Evolutionary conservation across 2,329 filamentous ascomycete genomes (phyloP).

Genomic region (Stemphylium vesicarium): DNA sequence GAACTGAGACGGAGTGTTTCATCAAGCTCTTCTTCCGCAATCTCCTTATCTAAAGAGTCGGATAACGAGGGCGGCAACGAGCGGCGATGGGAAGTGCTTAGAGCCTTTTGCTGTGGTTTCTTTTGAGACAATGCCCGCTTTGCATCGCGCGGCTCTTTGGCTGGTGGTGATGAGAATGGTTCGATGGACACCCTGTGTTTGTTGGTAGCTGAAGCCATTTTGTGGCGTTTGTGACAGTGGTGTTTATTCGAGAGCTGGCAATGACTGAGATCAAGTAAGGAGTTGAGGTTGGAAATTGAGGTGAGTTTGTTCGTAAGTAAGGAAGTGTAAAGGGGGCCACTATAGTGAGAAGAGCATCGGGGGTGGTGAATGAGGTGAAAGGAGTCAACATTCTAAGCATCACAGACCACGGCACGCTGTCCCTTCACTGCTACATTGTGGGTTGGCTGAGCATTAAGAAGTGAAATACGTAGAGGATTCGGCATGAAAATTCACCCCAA

Average conservation of each 20-base stretch:
- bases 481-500: no score
- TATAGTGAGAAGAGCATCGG: no score
- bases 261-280: neutral
- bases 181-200: neutral
- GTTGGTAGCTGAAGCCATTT: neutral
- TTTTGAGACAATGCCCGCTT: neutral
- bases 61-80: neutral
- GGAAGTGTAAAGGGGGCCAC: no score
- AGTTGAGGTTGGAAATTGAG: no score
- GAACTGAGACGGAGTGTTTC: neutral
- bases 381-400: no score
- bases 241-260: neutral
- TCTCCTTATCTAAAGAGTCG: neutral
- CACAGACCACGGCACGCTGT: no score
- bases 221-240: neutral
- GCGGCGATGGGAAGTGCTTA: neutral
- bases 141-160: neutral
- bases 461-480: no score
- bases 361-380: no score
- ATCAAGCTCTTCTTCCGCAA: neutral
- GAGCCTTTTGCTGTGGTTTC: neutral
- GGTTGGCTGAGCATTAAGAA: no score
- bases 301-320: no score
- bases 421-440: no score
- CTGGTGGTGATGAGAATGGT: neutral